These are phyloP conservation scores for Cladosporium sp. DNA, from an alignment of 2,329 filamentous ascomycete species.

Conservation along the genomic window DNA sequence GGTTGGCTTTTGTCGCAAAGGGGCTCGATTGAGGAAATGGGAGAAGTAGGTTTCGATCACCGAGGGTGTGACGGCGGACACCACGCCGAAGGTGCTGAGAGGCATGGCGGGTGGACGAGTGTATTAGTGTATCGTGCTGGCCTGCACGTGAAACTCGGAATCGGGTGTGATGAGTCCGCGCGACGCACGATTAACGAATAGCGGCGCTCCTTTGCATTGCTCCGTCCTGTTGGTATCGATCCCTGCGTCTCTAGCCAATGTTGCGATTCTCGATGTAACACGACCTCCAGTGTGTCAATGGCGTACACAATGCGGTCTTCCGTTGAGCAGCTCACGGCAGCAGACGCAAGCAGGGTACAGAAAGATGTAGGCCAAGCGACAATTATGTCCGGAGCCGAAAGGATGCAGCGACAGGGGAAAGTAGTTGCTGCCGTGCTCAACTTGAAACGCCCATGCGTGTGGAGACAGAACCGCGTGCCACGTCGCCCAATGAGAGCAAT, in stretches of 20 bases:
- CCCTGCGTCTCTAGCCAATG: background rate
- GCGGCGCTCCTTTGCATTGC: slow-evolving; percentile 1
- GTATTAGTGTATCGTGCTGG: background rate
- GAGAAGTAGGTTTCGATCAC: slow-evolving; percentile 81
- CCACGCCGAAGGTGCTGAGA: slow-evolving; percentile 76
- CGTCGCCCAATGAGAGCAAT: background rate
- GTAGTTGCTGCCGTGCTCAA: background rate
- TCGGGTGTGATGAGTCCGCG: background rate
- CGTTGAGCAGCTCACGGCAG: background rate
- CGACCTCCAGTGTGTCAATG: too few relatives aligned
- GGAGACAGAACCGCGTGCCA: background rate
- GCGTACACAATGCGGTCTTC: too few relatives aligned
- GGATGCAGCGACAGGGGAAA: slow-evolving; percentile 11
- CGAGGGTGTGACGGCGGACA: slow-evolving; percentile 79
- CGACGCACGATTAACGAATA: slow-evolving; percentile 9
- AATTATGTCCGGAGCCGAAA: background rate
- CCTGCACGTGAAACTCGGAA: slow-evolving; percentile 5
- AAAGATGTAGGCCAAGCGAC: slow-evolving; percentile 3
- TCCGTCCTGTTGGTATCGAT: slow-evolving; percentile 2
- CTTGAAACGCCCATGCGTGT: slow-evolving; percentile 6
- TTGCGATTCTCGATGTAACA: too few relatives aligned
- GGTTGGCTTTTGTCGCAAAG: slow-evolving; percentile 72
- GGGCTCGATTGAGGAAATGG: slow-evolving; percentile 83
- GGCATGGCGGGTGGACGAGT: slow-evolving; percentile 41
- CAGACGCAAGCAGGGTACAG: background rate